Conservation (phyloP, 75 land plant species). For the Gnetum montanum region DNA sequence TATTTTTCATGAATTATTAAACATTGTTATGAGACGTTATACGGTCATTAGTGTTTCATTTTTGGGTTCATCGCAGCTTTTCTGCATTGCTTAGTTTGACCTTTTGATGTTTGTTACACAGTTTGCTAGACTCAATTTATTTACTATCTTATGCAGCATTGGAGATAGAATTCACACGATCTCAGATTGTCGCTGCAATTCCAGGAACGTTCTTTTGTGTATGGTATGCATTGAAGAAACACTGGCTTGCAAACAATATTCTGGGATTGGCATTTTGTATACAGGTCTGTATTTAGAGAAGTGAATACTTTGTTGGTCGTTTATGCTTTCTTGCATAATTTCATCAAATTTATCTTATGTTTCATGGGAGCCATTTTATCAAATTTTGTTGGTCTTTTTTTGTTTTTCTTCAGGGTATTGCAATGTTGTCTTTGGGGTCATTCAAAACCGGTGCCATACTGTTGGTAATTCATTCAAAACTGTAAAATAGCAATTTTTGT, state of each 20-base stretch:
- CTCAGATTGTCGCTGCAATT: slow-evolving; percentile 75
- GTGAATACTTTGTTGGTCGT: background rate
- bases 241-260: slow-evolving; percentile 95
- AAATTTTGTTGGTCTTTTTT: too few species aligned
- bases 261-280: slow-evolving; percentile 94
- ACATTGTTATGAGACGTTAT: too few species aligned
- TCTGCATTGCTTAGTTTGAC: too few species aligned
- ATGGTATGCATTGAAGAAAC: slow-evolving; percentile 91
- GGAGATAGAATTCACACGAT: slow-evolving; percentile 78
- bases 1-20: too few species aligned
- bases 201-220: slow-evolving; percentile 90
- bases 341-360: background rate
- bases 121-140: too few species aligned
- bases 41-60: too few species aligned
- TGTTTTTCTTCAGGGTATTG: slow-evolving; percentile 78
- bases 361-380: too few species aligned
- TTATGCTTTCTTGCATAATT: background rate
- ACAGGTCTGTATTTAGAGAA: slow-evolving; percentile 80
- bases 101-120: too few species aligned
- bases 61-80: too few species aligned
- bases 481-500: too few species aligned
- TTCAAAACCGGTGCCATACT: slow-evolving; percentile 96
- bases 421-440: slow-evolving; percentile 94
- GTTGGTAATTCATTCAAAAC: slow-evolving; percentile 44
- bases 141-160: slow-evolving; percentile 27